These are phyloP conservation scores for Mycena olivaceomarginata DNA, from an alignment of 768 basidiomycete genomes.

Conservation along the genomic window DNA sequence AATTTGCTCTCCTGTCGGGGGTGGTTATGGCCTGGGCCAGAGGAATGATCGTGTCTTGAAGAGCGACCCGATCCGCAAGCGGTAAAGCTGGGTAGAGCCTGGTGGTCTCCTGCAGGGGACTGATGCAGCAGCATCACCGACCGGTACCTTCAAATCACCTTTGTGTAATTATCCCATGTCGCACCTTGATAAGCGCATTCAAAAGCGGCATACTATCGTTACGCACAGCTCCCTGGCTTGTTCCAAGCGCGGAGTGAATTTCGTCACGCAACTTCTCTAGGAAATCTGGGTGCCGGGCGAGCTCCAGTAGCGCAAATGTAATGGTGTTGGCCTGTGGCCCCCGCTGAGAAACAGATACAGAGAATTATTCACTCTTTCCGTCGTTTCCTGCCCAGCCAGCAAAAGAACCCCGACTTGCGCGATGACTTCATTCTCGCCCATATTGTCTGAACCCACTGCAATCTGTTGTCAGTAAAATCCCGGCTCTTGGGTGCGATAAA, in stretches of 20 bases:
- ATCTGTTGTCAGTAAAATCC: not conserved
- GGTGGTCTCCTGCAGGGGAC: constrained; percentile 23
- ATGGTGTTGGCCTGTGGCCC: constrained; percentile 23
- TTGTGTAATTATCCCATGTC: not conserved
- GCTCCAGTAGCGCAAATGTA: constrained; percentile 12
- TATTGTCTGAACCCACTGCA: constrained; percentile 6
- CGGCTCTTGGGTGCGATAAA: too few species aligned
- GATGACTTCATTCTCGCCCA: constrained; percentile 21
- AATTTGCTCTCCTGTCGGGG: not conserved
- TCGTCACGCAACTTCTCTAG: constrained; percentile 24
- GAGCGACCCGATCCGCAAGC: constrained; percentile 26
- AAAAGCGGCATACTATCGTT: constrained; percentile 27
- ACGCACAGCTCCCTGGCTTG: not conserved
- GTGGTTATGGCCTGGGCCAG: constrained; percentile 2
- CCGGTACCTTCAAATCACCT: too few species aligned
- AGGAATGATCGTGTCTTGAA: constrained; percentile 1
- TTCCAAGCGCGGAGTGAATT: constrained; percentile 2
- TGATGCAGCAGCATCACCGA: too few species aligned
- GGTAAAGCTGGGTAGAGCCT: constrained; percentile 27
- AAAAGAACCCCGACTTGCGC: constrained; percentile 11
- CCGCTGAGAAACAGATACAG: not conserved
- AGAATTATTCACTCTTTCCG: not conserved
- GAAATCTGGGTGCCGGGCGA: constrained; percentile 24
- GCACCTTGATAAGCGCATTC: constrained; percentile 39
- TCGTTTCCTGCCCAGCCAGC: constrained; percentile 32